Evolutionary conservation across 2,329 filamentous ascomycete genomes (phyloP), one percentile per base, ranked within the genome.

Genomic region (Fusarium graminum): DNA sequence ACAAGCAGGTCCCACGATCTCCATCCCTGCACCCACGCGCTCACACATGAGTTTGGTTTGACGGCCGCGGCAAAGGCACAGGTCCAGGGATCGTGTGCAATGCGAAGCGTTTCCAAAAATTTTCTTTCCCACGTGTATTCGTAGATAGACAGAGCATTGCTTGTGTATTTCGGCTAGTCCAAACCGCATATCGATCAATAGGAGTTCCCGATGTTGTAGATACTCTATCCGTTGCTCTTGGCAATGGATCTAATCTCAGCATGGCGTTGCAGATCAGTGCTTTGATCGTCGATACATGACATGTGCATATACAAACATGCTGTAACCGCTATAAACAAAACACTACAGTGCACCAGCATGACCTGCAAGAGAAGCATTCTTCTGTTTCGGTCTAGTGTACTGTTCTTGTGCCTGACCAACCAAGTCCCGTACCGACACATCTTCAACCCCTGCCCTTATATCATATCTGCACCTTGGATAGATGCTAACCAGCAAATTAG

Each of bases 1-100:
- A 64, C 25, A 46, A 55, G 56, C 56, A 62, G 42, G 63, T 64
- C 45, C 49, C 59, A 60, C 63, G 53, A 67, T 60, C 49, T 41
- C 17, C 42, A 69, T 70, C 65, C 67, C 54, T 67, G 67, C 58
- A 56, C 46, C 64, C 64, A 67, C 65, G 65, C 65, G 64, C 44
- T 43, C 34, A 41, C 34, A 25, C 28, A 44, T 22, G 40, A 49
- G 28, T 49, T 61, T 65, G 60, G 28, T 49, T 61, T 65, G 60
- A 61, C 44, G 52, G 60, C 43, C 40, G 29, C 47, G 51, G 60
- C 29, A 65, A 49, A 17, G 54, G 43, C 43, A 26, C 38, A 42
- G 22, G 16, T 36, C 16, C 34, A 36, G 34, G 34, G 34, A 17
- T 16, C 34, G 34, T 36, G 34, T n/a, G 8, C 34, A 17, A 34